phyloP scores from a whole-genome alignment of 1,284 basidiomycete genomes.

The Melanopsichium pennsylvanicum region DNA sequence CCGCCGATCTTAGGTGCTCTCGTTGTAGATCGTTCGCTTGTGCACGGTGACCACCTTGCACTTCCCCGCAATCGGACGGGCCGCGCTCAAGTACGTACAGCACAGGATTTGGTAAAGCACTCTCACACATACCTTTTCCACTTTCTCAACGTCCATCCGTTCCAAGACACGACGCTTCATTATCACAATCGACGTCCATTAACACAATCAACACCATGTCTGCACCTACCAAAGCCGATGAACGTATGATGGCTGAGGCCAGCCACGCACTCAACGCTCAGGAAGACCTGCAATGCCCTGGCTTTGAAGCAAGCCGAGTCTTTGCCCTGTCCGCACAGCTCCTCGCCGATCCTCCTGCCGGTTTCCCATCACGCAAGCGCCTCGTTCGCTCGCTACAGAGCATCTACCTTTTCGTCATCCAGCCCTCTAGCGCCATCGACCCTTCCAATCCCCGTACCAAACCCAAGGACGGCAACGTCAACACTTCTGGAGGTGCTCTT shows the following conservation, averaged over 20 bases:
- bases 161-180: background rate
- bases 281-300: conserved; percentile 49
- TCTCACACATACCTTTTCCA: too few species aligned
- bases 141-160: background rate
- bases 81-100: too few species aligned
- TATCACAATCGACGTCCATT: background rate
- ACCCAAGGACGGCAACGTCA: conserved; percentile 31
- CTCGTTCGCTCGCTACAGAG: conserved; percentile 52
- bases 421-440: conserved; percentile 51
- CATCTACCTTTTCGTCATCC: conserved; percentile 61
- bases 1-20: too few species aligned
- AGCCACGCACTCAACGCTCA: conserved; percentile 45
- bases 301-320: conserved; percentile 56
- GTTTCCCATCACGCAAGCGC: conserved; percentile 49
- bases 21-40: too few species aligned
- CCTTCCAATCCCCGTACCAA: conserved; percentile 56
- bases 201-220: conserved; percentile 1
- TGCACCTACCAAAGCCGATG: conserved; percentile 17
- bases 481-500: conserved; percentile 54
- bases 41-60: too few species aligned
- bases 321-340: conserved; percentile 57
- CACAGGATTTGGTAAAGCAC: too few species aligned
- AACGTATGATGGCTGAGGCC: conserved; percentile 47
- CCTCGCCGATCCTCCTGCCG: conserved; percentile 46
- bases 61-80: too few species aligned